Conservation (phyloP, 352 stramenopile species). For the Phytophthora meadii region DNA sequence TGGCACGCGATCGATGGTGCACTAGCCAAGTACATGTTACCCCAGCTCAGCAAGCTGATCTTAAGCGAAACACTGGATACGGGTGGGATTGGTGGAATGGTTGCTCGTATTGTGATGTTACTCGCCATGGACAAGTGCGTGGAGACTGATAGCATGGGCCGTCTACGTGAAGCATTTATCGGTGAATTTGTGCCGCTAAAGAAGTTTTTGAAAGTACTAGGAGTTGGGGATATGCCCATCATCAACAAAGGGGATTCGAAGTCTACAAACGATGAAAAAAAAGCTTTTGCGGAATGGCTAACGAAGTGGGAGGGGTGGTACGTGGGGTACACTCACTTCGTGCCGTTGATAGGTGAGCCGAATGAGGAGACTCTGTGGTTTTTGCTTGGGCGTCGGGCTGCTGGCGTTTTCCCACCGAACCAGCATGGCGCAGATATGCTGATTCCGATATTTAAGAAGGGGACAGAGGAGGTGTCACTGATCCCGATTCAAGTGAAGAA, state of each 20-base stretch:
- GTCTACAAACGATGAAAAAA: neutral
- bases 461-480: neutral
- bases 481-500: neutral
- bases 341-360: slow-evolving; percentile 24
- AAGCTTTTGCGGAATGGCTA: slow-evolving; percentile 7
- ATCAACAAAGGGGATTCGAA: neutral
- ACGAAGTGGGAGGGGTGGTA: slow-evolving; percentile 26
- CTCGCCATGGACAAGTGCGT: slow-evolving; percentile 13
- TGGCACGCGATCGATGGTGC: neutral
- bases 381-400: slow-evolving; percentile 35
- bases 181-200: slow-evolving; percentile 8
- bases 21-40: slow-evolving; percentile 3
- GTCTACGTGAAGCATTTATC: neutral
- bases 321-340: slow-evolving; percentile 43
- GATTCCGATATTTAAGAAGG: slow-evolving; percentile 17
- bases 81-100: slow-evolving; percentile 3
- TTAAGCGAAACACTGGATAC: slow-evolving; percentile 12
- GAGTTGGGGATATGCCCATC: neutral
- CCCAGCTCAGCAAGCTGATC: slow-evolving; percentile 12
- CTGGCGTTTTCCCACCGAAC: slow-evolving; percentile 17
- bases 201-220: slow-evolving; percentile 1
- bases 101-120: slow-evolving; percentile 17
- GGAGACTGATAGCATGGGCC: neutral
- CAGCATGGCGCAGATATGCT: slow-evolving; percentile 16
- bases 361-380: slow-evolving; percentile 26